Percentiles rank a stretch among this genome's conserved stretches.
Conservation (phyloP, 257 asterid species). For the Anisodus acutangulus region DNA sequence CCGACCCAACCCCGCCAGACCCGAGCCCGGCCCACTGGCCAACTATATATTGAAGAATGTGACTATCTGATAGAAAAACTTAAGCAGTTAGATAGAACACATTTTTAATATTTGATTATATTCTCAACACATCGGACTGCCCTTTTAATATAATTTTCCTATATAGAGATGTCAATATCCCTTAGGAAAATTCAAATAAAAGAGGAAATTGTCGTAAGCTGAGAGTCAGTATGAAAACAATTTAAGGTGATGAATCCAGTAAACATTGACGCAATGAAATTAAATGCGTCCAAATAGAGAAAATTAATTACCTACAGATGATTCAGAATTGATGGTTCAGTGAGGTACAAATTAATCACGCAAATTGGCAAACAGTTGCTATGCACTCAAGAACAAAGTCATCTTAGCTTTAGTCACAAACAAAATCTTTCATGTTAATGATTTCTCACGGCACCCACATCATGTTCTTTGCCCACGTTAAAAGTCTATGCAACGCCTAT, state of each 20-base stretch:
- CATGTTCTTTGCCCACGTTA: conserved; percentile 10
- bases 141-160: no score
- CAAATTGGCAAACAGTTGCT: conserved; percentile 1
- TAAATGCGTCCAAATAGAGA: background rate
- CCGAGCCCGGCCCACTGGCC: no score
- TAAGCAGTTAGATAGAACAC: no score
- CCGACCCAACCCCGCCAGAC: no score
- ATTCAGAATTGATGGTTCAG: background rate
- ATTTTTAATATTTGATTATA: no score
- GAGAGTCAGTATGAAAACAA: no score
- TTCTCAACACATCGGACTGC: no score
- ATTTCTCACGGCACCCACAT: conserved; percentile 21
- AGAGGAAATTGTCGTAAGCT: background rate
- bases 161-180: no score
- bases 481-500: conserved; percentile 15
- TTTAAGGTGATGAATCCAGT: no score
- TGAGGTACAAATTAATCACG: background rate
- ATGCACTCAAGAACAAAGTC: conserved; percentile 4
- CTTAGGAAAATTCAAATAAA: no score
- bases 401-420: conserved; percentile 30
- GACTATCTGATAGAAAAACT: no score
- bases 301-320: background rate
- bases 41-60: no score
- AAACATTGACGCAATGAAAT: background rate
- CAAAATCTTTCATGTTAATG: conserved; percentile 18